Base-by-base conservation (phyloP, 2,329 filamentous ascomycete species). In the Pyrenochaeta sp. region DNA sequence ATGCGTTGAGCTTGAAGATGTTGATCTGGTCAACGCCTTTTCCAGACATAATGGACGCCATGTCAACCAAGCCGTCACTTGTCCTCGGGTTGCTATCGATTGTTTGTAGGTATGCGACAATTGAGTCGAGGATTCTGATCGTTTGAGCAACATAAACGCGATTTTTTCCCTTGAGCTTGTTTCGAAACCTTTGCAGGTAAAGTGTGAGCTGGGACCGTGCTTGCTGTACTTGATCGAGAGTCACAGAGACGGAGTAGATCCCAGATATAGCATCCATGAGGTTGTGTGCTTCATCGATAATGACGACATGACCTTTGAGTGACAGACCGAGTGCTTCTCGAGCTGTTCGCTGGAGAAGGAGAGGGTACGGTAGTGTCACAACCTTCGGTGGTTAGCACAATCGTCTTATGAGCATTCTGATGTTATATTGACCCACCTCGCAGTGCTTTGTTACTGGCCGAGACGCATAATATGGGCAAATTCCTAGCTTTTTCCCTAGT, bases 381-480 rank as follows among this genome's bases (percentile, higher is more conserved):
- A 99, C 92, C 81, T 88, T 30, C 3, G 3, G 1, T 56, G 7
- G 27, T 73, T 4, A 71, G 61, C 12, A 41, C 2, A 41, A 23
- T 18, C 17, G 23, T 7, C 14, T 35, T 6, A 27, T 5, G 1
- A 12, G 2, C 15, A 21, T 31, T 2, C 0, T 4, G 7, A 20
- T 9, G 2, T 15, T 23, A 27, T 15, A n/a, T 10, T 6, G 7
- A 51, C 76, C 62, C 58, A 85, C 84, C 75, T 97, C 93, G 35
- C 91, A 90, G 9, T 89, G 85, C 15, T 88, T 87, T n/a, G 96
- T 88, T 0, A 91, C 90, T 2, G 90, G 84, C 43, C 95, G 85
- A 0, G 94, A 94, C n/a, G 94, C 93, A 75, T 99, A 99, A 74
- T 99, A 99, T 0, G 95, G 94, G 71, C 95, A 99, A 4, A 98